These are phyloP conservation scores for Tylopilus orsonianus DNA, from an alignment of 1,284 basidiomycete species.

Conservation along the genomic window DNA sequence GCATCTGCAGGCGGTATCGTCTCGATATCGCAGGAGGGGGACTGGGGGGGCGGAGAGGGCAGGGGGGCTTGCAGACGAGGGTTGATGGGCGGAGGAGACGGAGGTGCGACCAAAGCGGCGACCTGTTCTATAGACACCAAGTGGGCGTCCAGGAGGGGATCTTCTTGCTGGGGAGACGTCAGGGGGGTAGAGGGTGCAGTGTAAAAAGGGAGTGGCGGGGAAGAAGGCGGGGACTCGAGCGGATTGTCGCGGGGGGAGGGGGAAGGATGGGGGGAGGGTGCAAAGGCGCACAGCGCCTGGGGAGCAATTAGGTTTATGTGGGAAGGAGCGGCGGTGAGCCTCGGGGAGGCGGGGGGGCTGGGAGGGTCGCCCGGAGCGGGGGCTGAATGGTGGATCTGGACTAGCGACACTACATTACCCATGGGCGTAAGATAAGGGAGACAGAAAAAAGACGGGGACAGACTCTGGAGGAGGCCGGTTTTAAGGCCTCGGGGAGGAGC, in stretches of 20 bases:
- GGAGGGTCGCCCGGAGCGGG: conserved; percentile 19
- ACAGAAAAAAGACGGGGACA: conserved; percentile 11
- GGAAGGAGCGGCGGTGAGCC: conserved; percentile 22
- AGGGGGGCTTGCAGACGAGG: conserved; percentile 18
- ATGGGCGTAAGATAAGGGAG: conserved; percentile 21
- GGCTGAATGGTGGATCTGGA: conserved; percentile 31
- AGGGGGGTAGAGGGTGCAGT: conserved; percentile 37
- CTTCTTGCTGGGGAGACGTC: conserved; percentile 33
- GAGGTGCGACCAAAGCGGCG: conserved; percentile 12
- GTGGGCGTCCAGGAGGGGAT: conserved; percentile 27
- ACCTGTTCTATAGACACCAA: conserved; percentile 23
- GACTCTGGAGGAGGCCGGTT: conserved; percentile 27
- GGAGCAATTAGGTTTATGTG: conserved; percentile 30
- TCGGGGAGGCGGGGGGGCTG: conserved; percentile 16
- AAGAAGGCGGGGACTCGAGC: conserved; percentile 34
- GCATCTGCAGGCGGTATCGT: conserved; percentile 32
- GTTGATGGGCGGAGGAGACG: conserved; percentile 27
- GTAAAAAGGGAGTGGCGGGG: conserved; percentile 36
- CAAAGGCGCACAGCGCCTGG: conserved; percentile 29
- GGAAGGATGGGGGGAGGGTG: conserved; percentile 25
- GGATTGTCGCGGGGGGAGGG: conserved; percentile 29
- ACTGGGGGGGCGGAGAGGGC: conserved; percentile 8
- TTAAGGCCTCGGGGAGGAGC: conserved; percentile 21
- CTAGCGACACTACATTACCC: conserved; percentile 36
- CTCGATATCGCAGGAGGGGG: conserved; percentile 27